phyloP scores from a whole-genome alignment of 352 stramenopile species.

The Globisporangium emineosum region DNA sequence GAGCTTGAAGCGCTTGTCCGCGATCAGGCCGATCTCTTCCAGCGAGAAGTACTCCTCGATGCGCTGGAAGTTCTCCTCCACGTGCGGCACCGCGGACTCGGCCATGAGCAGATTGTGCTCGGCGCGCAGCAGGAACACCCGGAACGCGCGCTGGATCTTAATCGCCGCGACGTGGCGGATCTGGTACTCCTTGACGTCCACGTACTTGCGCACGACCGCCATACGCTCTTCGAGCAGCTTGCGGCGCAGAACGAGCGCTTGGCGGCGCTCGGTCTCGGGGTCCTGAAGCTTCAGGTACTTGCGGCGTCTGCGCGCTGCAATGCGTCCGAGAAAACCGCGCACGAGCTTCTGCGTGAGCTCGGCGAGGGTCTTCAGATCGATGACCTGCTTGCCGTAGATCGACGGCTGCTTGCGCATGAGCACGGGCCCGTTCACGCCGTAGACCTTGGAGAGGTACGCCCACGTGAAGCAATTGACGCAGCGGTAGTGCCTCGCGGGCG shows the following conservation, averaged over 20 bases:
- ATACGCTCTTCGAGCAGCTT: conserved; percentile 36
- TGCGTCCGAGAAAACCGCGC: conserved; percentile 47
- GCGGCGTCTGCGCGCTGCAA: conserved; percentile 17
- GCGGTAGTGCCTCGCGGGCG: conserved; percentile 40
- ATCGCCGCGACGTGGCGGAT: conserved; percentile 42
- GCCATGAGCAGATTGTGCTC: conserved; percentile 53
- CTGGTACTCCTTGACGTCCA: conserved; percentile 55
- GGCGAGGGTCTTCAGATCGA: conserved; percentile 37
- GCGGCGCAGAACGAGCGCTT: conserved; percentile 21
- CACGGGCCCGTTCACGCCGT: conserved; percentile 38
- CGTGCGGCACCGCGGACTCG: conserved; percentile 50
- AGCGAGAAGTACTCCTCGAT: conserved; percentile 62
- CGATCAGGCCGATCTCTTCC: conserved; percentile 54
- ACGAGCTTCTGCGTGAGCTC: conserved; percentile 42
- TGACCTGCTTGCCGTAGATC: conserved; percentile 38
- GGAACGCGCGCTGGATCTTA: conserved; percentile 61
- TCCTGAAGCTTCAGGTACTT: conserved; percentile 25
- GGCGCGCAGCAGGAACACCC: conserved; percentile 33
- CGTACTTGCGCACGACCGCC: conserved; percentile 44
- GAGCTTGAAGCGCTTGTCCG: conserved; percentile 33
- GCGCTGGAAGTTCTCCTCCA: conserved; percentile 42
- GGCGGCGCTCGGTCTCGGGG: conserved; percentile 24
- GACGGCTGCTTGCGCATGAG: conserved; percentile 39
- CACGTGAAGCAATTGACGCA: conserved; percentile 57
- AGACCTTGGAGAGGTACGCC: conserved; percentile 43